Base-by-base conservation (phyloP, 73 alveolate genomes). In the Paramecium tetraurelia region DNA sequence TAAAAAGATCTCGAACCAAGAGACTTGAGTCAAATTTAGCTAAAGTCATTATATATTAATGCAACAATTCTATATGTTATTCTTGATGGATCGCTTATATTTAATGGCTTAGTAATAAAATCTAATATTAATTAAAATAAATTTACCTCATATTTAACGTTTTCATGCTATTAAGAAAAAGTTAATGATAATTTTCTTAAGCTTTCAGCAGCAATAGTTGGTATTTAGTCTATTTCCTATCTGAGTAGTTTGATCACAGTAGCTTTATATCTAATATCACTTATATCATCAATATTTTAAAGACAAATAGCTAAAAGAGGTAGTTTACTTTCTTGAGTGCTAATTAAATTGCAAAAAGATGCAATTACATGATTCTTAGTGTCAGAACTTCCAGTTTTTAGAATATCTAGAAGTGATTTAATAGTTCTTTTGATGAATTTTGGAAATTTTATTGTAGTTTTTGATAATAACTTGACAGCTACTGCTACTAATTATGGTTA, bases 181-280 rank as follows among this genome's bases (percentile, higher is more conserved):
- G 38, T 75, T 36, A 75, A 75, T 33, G 68, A 31, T 36, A 75
- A 16, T 75, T 75, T 75, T 75, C 87, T 75, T 36, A 75, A 75
- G 31, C 40, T 33, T 75, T 75, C 87, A 21, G 87, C 87, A 75
- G 69, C 87, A 75, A 75, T 75, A 14, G 87, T 75, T 33, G 87
- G 87, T 33, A 75, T 75, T 36, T 75, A 16, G 14, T 36, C 87
- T 29, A 75, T 36, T 75, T 75, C 38, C 22, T 14, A 33, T 75
- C 87, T 75, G 9, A 75, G 48, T 9, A 75, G 20, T 18, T 75
- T 75, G 1, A 75, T 75, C 12, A 75, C 87, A 5, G 63, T 40
- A 6, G 87, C 57, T 40, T 75, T 75, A 20, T 75, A 75, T 75
- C 87, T 75, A 20, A 75, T 75, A 75, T 75, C 87, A 36, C 59